phyloP scores from a whole-genome alignment of 164 flowering plant species.

The Aristolochia fimbriata region DNA sequence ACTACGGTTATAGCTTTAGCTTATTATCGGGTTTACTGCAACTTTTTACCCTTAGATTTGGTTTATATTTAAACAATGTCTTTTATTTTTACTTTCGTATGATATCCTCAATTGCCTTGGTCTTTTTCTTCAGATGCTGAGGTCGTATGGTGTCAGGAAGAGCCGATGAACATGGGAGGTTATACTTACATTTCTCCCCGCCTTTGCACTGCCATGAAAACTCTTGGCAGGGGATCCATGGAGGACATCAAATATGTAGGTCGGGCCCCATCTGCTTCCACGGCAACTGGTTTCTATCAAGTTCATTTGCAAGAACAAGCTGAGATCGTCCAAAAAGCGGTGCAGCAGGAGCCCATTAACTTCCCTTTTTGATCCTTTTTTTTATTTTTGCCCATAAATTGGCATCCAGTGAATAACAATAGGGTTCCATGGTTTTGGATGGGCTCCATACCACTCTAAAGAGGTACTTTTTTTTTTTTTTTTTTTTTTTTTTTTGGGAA shows the following conservation, averaged over 20 bases:
- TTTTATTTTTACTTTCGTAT: neutral
- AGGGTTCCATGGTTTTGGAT: neutral
- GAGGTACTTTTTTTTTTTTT: neutral
- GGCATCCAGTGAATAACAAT: conserved; percentile 2
- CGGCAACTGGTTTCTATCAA: conserved; percentile 76
- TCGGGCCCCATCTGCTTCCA: conserved; percentile 51
- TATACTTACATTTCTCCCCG: conserved; percentile 71
- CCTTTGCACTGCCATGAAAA: conserved; percentile 70
- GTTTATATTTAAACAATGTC: too few relatives aligned
- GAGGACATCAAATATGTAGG: conserved; percentile 67
- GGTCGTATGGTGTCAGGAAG: conserved; percentile 97
- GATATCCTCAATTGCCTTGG: neutral
- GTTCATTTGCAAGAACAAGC: conserved; percentile 66
- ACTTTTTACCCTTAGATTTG: too few relatives aligned
- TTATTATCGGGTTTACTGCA: too few relatives aligned
- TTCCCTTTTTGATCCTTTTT: conserved; percentile 14
- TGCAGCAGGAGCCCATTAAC: conserved; percentile 60
- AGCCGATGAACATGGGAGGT: conserved; percentile 99
- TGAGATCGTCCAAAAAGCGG: conserved; percentile 62
- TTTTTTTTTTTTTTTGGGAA: neutral
- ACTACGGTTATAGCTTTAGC: too few relatives aligned
- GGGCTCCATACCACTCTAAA: neutral
- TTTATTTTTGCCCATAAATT: neutral
- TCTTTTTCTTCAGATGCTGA: conserved; percentile 61
- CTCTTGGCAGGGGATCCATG: conserved; percentile 44